Evolutionary conservation across 2,329 filamentous ascomycete species (phyloP), one percentile per base, ranked within the genome.

Genomic region (Epichloe hybrida): DNA sequence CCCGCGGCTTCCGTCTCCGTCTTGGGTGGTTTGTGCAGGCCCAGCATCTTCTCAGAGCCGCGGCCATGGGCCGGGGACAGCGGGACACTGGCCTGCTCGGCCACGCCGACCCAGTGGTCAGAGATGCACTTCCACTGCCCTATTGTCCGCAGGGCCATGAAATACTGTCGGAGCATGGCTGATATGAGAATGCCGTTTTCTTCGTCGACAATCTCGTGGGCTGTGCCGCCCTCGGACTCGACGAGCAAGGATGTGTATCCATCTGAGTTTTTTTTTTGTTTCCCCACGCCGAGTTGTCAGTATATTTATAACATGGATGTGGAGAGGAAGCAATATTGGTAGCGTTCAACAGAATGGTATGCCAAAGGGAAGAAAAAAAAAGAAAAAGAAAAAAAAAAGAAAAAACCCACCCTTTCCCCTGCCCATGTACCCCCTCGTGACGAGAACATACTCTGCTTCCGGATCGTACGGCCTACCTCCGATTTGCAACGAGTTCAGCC

Each of bases 111-210:
- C 83, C 87, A 94, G 62, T 88, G 82, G 1, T 75, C 71, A 13
- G 83, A 78, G 71, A 86, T 86, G 52, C 81, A 75, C 53, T 79
- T 81, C 89, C 89, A 95, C 59, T 80, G 80, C 17, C 88, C 86
- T 27, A 95, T 69, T 1, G 90, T 84, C 51, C 87, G 86, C 42
- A 95, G 73, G 6, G 83, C 86, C 76, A 95, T 84, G 67, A 95
- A 95, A 67, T 95, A 95, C 63, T 95, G 89, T 12, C 89, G 80
- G 20, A 96, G 74, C 64, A 96, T 83, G 61, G 86, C 87, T 46
- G 85, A 89, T 59, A 95, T 87, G 51, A 95, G 74, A 15, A 94
- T 82, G 3, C 89, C 90, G 57, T 86, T 90, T 63, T 96, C 89
- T 61, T 95, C 88, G 34, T 81, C 82, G 5, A 95, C 83, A 15